Evolutionary conservation across 345 rosid genomes (phyloP).

Genomic region (Ailanthus altissimus): DNA sequence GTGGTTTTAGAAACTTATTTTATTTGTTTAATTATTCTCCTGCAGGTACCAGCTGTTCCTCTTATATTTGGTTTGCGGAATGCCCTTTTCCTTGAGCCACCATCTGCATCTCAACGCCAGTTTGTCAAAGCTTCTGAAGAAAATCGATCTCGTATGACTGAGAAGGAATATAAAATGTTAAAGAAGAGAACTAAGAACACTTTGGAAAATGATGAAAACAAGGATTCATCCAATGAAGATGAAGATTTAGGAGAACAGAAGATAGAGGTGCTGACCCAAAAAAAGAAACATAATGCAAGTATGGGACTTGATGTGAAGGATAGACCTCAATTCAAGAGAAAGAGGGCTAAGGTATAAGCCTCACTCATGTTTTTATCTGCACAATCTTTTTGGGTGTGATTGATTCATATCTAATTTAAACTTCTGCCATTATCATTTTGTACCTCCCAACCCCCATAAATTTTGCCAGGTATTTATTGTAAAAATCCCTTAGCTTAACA

Average conservation of each 20-base stretch:
- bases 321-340: conserved; percentile 77
- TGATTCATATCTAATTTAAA: neutral
- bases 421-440: too few species aligned
- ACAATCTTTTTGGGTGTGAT: neutral
- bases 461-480: neutral
- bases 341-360: conserved; percentile 63
- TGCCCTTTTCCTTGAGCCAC: conserved; percentile 72
- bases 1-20: neutral
- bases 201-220: conserved; percentile 32
- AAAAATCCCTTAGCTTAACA: neutral
- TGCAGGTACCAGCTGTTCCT: conserved; percentile 83
- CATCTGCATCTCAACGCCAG: conserved; percentile 69
- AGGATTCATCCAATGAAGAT: conserved; percentile 34
- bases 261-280: conserved; percentile 24
- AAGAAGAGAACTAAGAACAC: conserved; percentile 39
- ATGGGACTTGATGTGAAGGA: conserved; percentile 52
- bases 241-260: conserved; percentile 33
- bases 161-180: conserved; percentile 47
- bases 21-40: neutral
- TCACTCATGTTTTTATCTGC: neutral
- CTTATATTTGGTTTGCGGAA: conserved; percentile 74
- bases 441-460: neutral
- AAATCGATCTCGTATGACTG: conserved; percentile 53
- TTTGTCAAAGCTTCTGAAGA: conserved; percentile 63
- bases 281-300: conserved; percentile 28